Base-by-base conservation (phyloP, 192 early-diverging fungal species). In the Coemansia sp. region DNA sequence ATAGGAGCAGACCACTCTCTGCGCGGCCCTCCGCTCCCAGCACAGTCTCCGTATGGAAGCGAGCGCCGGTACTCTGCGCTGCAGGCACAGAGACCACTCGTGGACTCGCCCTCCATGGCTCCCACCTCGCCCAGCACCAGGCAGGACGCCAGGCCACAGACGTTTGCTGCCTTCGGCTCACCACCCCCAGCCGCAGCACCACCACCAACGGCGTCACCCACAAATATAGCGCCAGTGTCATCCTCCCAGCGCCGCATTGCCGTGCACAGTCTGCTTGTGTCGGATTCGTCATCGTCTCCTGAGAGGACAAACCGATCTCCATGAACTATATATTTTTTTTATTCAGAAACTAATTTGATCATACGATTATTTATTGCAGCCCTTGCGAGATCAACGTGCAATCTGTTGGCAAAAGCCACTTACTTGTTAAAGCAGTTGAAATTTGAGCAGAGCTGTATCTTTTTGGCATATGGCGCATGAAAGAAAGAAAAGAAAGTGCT, bases 271-370 rank as follows among this genome's bases (percentile, higher is more conserved):
- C n/a, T 73, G 60, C 49, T 73, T 22, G 62, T 73, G 49, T 73
- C 71, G 5, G 71, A 73, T 28, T 67, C 71, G 49, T 67, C 71
- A 51, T 73, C 68, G 44, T 68, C 67, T 23, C 71, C 71, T n/a
- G 71, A 73, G 49, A 67, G 56, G 10, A n/a, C 71, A 26, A 53
- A 54, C 16, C 58, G 65, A 30, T 67, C 65, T 14, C 60, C 60
- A n/a, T 58, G 56, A 44, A 24, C 22, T 6, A 27, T 21, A n/a
- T n/a, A n/a, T n/a, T 24, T 34, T 34, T 34, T 34, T 5, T 34
- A 5, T 31, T 31, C 3, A 34, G 1, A 34, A 34, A 34, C 7
- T 34, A 34, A 34, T 34, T 34, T 34, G 32, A 34, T 34, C 32
- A 34, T 34, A 34, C 8, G 31, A 32, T 8, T 6, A 32, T 3